Evolutionary conservation across 139 green algal species (phyloP).

Genomic region (Coelastrella sp.): DNA sequence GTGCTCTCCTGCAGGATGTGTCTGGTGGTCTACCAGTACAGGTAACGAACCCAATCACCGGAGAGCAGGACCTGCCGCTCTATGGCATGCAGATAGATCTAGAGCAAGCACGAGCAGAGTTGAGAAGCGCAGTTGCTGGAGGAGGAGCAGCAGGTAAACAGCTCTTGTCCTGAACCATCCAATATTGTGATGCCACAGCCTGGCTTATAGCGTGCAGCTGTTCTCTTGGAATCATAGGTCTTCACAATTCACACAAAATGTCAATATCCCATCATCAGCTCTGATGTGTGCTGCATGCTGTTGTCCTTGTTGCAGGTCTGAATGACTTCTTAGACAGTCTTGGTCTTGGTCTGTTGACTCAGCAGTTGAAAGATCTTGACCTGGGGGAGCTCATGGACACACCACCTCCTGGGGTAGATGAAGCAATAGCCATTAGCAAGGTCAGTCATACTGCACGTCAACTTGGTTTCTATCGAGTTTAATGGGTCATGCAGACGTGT

Average conservation of each 20-base stretch:
- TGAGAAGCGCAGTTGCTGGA: conserved; percentile 58
- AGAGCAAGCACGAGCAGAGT: conserved; percentile 77
- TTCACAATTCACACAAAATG: too few species aligned
- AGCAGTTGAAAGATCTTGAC: conserved; percentile 89
- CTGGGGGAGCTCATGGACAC: conserved; percentile 97
- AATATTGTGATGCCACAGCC: too few species aligned
- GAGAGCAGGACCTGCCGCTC: conserved; percentile 83
- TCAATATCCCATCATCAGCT: too few species aligned
- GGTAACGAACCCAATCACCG: conserved; percentile 68
- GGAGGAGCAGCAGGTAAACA: conserved; percentile 31
- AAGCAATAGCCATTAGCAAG: conserved; percentile 95
- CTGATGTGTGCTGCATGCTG: conserved; percentile 4
- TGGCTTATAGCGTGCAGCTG: too few species aligned
- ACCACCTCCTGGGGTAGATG: conserved; percentile 94
- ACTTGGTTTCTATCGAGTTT: too few species aligned
- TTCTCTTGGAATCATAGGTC: too few species aligned
- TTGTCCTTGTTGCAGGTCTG: conserved; percentile 29
- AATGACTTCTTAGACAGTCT: conserved; percentile 85
- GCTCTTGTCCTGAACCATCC: too few species aligned
- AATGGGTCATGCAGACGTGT: too few species aligned
- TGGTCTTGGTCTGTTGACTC: conserved; percentile 80
- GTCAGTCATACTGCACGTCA: conserved; percentile 52
- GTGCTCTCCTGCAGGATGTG: conserved; percentile 78
- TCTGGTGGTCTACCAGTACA: conserved; percentile 86
- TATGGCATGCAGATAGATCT: conserved; percentile 92